These are phyloP conservation scores for Alternaria gansuensis DNA, from an alignment of 2,329 filamentous ascomycete genomes.

Conservation along the genomic window DNA sequence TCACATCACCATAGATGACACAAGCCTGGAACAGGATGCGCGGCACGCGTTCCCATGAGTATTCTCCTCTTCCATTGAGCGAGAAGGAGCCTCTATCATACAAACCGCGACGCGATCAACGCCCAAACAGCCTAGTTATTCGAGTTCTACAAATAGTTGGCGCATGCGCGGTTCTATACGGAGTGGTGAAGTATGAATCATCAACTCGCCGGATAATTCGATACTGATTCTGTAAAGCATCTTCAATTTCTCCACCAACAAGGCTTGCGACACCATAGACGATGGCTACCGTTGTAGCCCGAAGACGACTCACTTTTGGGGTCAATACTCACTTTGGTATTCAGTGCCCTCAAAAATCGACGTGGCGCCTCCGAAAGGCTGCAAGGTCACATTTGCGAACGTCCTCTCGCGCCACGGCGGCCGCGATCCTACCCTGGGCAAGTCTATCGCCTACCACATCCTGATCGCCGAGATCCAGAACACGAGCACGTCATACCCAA, in stretches of 20 bases:
- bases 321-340: constrained; percentile 88
- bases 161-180: constrained; percentile 36
- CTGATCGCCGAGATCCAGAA: constrained; percentile 73
- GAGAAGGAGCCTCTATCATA: constrained; percentile 39
- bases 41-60: constrained; percentile 35
- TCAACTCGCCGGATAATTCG: constrained; percentile 1
- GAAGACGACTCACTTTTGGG: constrained; percentile 75
- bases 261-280: constrained; percentile 62
- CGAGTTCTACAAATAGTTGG: constrained; percentile 32
- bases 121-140: constrained; percentile 20
- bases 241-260: constrained; percentile 25
- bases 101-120: constrained; percentile 28
- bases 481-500: constrained; percentile 64
- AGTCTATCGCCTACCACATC: constrained; percentile 69
- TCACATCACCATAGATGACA: constrained; percentile 27
- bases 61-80: constrained; percentile 42
- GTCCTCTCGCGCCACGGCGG: constrained; percentile 86
- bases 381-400: constrained; percentile 80
- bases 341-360: constrained; percentile 73
- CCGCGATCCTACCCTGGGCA: constrained; percentile 77
- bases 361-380: constrained; percentile 69
- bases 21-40: constrained; percentile 45
- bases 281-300: constrained; percentile 70
- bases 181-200: constrained; percentile 35
- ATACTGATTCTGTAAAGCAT: constrained; percentile 32